Percentiles rank a stretch among this genome's conserved stretches.
Conservation (phyloP, 768 basidiomycete species). For the Leucocoprinus birnbaumii region DNA sequence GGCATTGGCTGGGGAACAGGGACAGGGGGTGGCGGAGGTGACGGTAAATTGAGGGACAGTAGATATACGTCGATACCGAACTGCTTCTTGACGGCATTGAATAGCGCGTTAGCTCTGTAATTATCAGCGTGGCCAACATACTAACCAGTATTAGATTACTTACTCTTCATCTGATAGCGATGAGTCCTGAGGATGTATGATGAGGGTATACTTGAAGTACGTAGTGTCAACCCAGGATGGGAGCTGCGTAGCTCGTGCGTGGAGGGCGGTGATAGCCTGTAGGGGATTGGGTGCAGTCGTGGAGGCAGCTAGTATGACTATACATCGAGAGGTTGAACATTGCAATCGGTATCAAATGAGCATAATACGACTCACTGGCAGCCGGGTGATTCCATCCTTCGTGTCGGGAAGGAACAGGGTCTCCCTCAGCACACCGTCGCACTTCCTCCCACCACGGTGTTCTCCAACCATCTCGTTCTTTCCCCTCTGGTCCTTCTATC, state of each 20-base stretch:
- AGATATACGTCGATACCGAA: conserved; percentile 77
- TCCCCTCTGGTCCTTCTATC: conserved; percentile 39
- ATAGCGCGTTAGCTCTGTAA: conserved; percentile 68
- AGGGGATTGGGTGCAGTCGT: conserved; percentile 81
- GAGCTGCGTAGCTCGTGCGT: conserved; percentile 61
- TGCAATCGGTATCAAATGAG: background rate
- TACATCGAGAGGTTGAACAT: conserved; percentile 8
- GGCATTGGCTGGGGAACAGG: conserved; percentile 65
- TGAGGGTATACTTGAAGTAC: conserved; percentile 69
- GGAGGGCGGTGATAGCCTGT: conserved; percentile 74
- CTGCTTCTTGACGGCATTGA: conserved; percentile 87
- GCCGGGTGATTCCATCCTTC: conserved; percentile 91
- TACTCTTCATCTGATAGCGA: conserved; percentile 78
- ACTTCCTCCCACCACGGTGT: conserved; percentile 92
- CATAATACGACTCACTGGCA: conserved; percentile 55
- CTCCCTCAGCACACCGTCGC: conserved; percentile 71
- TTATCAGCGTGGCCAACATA: conserved; percentile 5
- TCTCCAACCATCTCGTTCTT: conserved; percentile 35
- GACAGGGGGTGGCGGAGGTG: conserved; percentile 61
- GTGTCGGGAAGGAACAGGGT: conserved; percentile 62
- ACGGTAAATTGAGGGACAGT: conserved; percentile 59
- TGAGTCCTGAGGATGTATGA: conserved; percentile 71
- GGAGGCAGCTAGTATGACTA: conserved; percentile 81
- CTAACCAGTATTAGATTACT: conserved; percentile 26
- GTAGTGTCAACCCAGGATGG: conserved; percentile 81